Evolutionary conservation across 768 basidiomycete species (phyloP).

Genomic region (Lactarius vividus): DNA sequence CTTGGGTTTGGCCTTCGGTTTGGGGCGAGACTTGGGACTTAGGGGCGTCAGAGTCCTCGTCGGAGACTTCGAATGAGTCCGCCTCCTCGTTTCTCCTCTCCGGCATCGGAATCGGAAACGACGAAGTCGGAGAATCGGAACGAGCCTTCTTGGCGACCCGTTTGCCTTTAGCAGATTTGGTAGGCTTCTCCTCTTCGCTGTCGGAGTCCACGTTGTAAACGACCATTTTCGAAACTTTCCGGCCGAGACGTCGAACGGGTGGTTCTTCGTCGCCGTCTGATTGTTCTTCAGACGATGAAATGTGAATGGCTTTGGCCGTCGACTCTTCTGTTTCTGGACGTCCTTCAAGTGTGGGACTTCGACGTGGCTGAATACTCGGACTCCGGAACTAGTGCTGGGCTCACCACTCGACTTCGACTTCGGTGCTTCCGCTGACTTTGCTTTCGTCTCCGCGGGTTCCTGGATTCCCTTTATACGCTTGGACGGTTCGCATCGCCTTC

Average conservation of each 20-base stretch:
- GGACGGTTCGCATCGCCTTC: constrained; percentile 42
- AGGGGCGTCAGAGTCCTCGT: constrained; percentile 40
- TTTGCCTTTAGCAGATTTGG: constrained; percentile 25
- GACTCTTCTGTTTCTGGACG: constrained; percentile 18
- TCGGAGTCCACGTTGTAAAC: constrained; percentile 20
- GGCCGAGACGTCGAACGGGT: constrained; percentile 20
- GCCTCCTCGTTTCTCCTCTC: constrained; percentile 31
- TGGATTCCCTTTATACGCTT: constrained; percentile 70
- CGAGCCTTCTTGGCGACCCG: constrained; percentile 22
- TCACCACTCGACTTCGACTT: constrained; percentile 9
- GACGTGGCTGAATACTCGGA: constrained; percentile 22
- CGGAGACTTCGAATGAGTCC: constrained; percentile 24
- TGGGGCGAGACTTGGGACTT: constrained; percentile 35
- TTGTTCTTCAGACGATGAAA: constrained; percentile 18
- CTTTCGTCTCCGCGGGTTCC: background rate
- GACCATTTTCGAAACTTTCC: constrained; percentile 24
- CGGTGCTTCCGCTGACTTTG: background rate
- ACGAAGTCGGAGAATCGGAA: constrained; percentile 30
- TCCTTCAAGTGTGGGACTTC: constrained; percentile 18
- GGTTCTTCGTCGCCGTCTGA: constrained; percentile 17
- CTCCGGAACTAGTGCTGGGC: constrained; percentile 20
- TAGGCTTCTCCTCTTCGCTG: constrained; percentile 18
- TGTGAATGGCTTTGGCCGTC: background rate
- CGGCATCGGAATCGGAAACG: constrained; percentile 35
- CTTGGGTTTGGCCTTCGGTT: constrained; percentile 29